Evolutionary conservation across 495 filamentous ascomycete genomes (phyloP).

Genomic region (Xylaria castorea): DNA sequence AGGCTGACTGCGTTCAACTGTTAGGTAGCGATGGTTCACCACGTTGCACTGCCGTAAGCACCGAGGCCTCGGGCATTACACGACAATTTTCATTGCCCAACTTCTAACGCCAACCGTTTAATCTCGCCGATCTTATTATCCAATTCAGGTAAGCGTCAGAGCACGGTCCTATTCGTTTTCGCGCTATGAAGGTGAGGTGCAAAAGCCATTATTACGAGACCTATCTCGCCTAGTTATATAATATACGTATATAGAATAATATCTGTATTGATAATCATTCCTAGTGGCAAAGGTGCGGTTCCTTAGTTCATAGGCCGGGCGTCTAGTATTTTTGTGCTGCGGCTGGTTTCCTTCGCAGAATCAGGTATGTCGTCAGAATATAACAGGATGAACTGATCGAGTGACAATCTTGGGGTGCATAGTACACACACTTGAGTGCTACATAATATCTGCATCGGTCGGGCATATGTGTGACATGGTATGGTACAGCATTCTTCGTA

Average conservation of each 20-base stretch:
- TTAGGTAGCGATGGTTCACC: constrained; percentile 15
- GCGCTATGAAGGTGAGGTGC: not conserved
- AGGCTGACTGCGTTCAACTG: constrained; percentile 7
- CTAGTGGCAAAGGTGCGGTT: no score
- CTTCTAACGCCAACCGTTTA: constrained; percentile 5
- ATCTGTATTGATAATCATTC: not conserved
- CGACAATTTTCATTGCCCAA: not conserved
- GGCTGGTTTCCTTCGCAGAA: not conserved
- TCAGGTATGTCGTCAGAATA: not conserved
- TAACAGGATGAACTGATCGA: constrained; percentile 24
- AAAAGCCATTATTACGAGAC: not conserved
- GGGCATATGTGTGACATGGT: constrained; percentile 24
- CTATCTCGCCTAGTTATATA: not conserved
- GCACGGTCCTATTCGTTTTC: not conserved
- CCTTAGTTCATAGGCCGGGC: not conserved
- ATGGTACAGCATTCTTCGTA: constrained; percentile 7
- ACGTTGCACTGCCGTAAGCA: constrained; percentile 15
- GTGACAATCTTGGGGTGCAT: constrained; percentile 26
- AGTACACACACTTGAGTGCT: not conserved
- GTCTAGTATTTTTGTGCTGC: not conserved
- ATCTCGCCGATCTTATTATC: constrained; percentile 11
- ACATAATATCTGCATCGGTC: constrained; percentile 21
- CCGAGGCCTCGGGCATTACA: constrained; percentile 21
- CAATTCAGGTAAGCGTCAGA: not conserved
- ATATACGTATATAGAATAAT: not conserved